phyloP scores from a whole-genome alignment of 305 asterid species.

The Nicotiana rustica region DNA sequence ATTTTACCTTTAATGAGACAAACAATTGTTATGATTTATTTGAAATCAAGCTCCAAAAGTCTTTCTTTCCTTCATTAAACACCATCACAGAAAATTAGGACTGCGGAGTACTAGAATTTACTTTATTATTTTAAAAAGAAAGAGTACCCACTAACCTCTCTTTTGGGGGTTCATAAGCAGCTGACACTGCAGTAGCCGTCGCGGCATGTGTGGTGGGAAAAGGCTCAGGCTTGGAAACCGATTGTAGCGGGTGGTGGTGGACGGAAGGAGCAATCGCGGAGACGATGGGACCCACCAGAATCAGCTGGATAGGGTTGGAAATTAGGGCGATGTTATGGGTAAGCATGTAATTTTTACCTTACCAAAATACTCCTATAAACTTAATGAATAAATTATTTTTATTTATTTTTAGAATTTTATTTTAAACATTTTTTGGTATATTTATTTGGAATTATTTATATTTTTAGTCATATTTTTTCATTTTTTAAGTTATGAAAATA shows the following conservation, averaged over 20 bases:
- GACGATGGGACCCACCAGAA: slow-evolving; percentile 44
- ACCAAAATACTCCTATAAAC: no score
- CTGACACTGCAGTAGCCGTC: slow-evolving; percentile 37
- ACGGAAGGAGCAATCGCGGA: slow-evolving; percentile 41
- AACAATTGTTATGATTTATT: neutral
- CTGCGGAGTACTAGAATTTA: no score
- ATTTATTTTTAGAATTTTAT: no score
- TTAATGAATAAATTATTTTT: no score
- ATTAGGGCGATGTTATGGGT: slow-evolving; percentile 34
- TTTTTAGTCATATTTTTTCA: no score
- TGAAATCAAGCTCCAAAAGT: neutral
- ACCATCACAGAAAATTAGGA: neutral
- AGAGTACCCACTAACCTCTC: slow-evolving; percentile 47
- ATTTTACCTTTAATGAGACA: neutral
- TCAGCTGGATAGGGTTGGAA: neutral
- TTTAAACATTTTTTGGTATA: no score
- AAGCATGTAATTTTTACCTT: no score
- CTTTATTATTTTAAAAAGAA: neutral
- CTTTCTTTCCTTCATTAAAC: neutral
- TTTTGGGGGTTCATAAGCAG: slow-evolving; percentile 46
- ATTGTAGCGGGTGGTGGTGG: slow-evolving; percentile 41
- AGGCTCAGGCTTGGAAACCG: slow-evolving; percentile 1
- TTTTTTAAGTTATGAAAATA: no score
- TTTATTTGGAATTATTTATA: no score
- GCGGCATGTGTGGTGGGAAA: slow-evolving; percentile 35